Conservation (phyloP, 2,329 filamentous ascomycete species). For the Diaporthe humulicola region DNA sequence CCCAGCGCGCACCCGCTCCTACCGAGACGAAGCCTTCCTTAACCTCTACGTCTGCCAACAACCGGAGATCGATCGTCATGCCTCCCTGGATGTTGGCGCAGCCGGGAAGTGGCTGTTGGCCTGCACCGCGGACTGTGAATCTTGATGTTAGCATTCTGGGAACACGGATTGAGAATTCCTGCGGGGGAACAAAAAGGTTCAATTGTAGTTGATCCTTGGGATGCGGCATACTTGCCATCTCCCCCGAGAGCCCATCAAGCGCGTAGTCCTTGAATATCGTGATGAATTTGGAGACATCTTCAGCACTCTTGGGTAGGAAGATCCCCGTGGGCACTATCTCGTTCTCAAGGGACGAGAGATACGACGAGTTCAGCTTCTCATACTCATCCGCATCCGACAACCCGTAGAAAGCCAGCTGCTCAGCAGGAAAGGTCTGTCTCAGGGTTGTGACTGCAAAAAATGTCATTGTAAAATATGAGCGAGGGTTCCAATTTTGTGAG, state of each 20-base stretch:
- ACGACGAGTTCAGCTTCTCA: slow-evolving; percentile 35
- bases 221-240: slow-evolving; percentile 49
- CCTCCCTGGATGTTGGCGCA: slow-evolving; percentile 52
- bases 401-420: slow-evolving; percentile 25
- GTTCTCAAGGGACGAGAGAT: slow-evolving; percentile 40
- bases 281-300: slow-evolving; percentile 41
- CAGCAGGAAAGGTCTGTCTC: not conserved
- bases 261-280: slow-evolving; percentile 32
- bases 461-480: not conserved
- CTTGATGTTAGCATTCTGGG: not conserved
- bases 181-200: no score
- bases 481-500: not conserved
- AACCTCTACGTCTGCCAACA: slow-evolving; percentile 48
- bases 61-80: slow-evolving; percentile 50
- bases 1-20: slow-evolving; percentile 53
- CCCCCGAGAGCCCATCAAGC: slow-evolving; percentile 1
- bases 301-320: slow-evolving; percentile 37
- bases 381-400: slow-evolving; percentile 33
- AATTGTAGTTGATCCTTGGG: no score
- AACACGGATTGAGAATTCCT: no score
- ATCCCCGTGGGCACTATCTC: slow-evolving; percentile 39
- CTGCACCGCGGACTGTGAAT: slow-evolving; percentile 51
- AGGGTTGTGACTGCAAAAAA: not conserved
- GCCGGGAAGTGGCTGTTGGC: slow-evolving; percentile 54
- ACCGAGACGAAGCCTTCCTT: slow-evolving; percentile 47